Evolutionary conservation across 2,329 filamentous ascomycete genomes (phyloP).

Genomic region (Exophiala dermatitidis): DNA sequence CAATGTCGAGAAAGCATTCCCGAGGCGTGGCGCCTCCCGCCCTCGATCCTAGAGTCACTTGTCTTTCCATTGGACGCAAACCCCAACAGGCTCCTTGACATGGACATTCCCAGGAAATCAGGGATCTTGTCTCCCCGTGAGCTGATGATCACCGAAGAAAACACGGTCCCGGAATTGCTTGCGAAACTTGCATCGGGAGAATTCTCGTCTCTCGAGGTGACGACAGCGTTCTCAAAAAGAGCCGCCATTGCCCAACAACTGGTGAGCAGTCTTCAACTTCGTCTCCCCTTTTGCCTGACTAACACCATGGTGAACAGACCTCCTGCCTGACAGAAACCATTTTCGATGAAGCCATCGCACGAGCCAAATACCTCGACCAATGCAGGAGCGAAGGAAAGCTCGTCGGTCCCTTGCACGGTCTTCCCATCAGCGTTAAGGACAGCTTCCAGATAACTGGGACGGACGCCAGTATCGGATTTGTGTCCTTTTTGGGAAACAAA

Average conservation of each 20-base stretch:
- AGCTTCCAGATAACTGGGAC: constrained; percentile 27
- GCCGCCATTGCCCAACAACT: constrained; percentile 28
- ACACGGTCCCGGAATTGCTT: constrained; percentile 38
- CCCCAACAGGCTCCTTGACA: constrained; percentile 29
- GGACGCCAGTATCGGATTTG: constrained; percentile 32
- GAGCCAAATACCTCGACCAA: constrained; percentile 29
- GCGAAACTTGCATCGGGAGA: constrained; percentile 19
- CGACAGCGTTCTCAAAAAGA: constrained; percentile 27
- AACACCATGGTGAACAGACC: constrained; percentile 5
- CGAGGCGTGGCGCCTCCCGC: constrained; percentile 29
- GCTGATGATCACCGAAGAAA: constrained; percentile 44
- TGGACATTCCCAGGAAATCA: constrained; percentile 33
- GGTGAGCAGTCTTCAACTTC: constrained; percentile 1
- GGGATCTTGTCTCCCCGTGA: constrained; percentile 42
- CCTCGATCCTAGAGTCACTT: constrained; percentile 11
- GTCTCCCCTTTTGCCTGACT: neutral
- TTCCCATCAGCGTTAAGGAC: constrained; percentile 32
- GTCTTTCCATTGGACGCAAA: constrained; percentile 19
- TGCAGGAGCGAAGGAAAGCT: constrained; percentile 25
- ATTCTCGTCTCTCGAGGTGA: constrained; percentile 25
- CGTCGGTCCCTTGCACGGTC: constrained; percentile 30
- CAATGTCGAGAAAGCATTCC: constrained; percentile 23
- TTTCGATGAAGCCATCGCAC: constrained; percentile 27
- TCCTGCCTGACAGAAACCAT: constrained; percentile 30
- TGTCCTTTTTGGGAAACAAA: constrained; percentile 30